These are phyloP conservation scores for Funneliformis geosporum DNA, from an alignment of 192 early-diverging fungal species.

Conservation along the genomic window DNA sequence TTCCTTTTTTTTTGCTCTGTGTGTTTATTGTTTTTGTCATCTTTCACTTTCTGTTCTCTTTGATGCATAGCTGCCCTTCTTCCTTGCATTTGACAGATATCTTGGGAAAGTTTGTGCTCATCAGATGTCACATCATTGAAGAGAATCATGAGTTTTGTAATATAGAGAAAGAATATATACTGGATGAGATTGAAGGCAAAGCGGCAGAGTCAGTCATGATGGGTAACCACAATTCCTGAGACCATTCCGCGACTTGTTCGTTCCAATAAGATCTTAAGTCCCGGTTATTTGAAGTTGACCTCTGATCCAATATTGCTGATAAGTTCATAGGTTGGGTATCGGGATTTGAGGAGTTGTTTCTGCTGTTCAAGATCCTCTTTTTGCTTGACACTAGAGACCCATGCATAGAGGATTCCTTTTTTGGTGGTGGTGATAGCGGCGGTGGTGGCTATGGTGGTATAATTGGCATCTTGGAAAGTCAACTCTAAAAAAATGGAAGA, in stretches of 20 bases:
- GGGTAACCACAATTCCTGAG: slow-evolving; percentile 4
- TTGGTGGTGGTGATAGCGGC: too few species aligned
- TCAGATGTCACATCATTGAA: not conserved
- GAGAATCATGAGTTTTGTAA: too few species aligned
- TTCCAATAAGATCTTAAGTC: slow-evolving; percentile 6
- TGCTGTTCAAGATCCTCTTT: too few species aligned
- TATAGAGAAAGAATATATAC: not conserved
- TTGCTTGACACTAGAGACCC: too few species aligned
- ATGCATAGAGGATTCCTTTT: too few species aligned
- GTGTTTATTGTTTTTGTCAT: not conserved
- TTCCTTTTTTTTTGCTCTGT: not conserved
- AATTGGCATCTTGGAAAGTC: too few species aligned
- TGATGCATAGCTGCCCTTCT: not conserved
- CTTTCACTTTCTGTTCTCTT: not conserved
- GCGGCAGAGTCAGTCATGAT: not conserved
- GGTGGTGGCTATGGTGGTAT: too few species aligned
- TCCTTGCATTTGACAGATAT: slow-evolving; percentile 16
- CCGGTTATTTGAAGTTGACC: slow-evolving; percentile 1
- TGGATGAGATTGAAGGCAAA: slow-evolving; percentile 14
- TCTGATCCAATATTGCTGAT: too few species aligned
- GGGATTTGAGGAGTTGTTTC: too few species aligned
- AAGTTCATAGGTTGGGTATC: too few species aligned
- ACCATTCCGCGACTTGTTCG: not conserved
- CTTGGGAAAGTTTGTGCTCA: not conserved
- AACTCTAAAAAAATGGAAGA: too few species aligned